Evolutionary conservation across 148 eudicot species (phyloP).

Genomic region (Tetragonia tetragonoides): DNA sequence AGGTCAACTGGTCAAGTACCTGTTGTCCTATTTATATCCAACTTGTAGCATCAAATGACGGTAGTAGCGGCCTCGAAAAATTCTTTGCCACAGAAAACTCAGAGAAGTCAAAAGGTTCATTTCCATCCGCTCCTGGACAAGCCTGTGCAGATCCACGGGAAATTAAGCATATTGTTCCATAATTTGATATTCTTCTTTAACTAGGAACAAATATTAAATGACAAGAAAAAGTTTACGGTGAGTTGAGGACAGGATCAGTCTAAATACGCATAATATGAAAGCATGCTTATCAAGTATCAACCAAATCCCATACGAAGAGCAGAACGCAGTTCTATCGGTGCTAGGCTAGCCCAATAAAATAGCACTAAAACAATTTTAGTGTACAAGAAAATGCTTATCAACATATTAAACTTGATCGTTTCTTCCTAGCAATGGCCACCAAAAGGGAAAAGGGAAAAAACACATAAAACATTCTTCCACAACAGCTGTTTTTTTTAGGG

Average conservation of each 20-base stretch:
- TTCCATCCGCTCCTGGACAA: constrained; percentile 74
- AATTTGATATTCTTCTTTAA: not conserved
- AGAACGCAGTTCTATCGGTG: not conserved
- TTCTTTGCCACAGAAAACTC: constrained; percentile 67
- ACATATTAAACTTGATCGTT: not conserved
- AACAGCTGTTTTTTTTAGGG: not conserved
- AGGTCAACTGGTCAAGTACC: constrained; percentile 38
- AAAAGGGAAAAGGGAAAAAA: too few relatives aligned
- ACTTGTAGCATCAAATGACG: constrained; percentile 82
- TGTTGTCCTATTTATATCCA: constrained; percentile 45
- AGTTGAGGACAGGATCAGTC: not conserved
- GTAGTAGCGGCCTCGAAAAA: constrained; percentile 83
- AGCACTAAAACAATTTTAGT: not conserved
- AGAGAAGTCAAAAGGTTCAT: constrained; percentile 46
- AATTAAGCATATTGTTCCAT: constrained; percentile 22
- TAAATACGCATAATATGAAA: not conserved
- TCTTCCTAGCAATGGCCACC: not conserved
- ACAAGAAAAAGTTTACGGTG: not conserved
- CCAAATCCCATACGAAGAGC: not conserved
- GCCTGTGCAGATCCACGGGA: constrained; percentile 46
- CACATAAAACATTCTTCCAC: not conserved
- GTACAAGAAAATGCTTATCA: not conserved
- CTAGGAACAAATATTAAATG: not conserved
- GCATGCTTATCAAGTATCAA: not conserved
- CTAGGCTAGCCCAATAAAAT: not conserved